These are phyloP conservation scores for Phylloporus scabripes DNA, from an alignment of 768 basidiomycete species.

Conservation along the genomic window DNA sequence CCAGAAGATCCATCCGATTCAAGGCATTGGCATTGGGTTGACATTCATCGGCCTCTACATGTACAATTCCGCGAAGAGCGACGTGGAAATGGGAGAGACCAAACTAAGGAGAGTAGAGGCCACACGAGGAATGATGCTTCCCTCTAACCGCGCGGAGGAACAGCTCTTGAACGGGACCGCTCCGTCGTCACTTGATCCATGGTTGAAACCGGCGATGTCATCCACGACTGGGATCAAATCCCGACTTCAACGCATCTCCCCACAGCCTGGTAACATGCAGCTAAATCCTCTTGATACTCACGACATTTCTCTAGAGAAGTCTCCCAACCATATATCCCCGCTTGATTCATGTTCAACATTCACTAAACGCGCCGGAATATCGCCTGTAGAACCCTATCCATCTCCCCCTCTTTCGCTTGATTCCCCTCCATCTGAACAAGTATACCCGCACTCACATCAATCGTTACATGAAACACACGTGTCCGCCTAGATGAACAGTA, in stretches of 20 bases:
- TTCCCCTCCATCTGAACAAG: conserved; percentile 18
- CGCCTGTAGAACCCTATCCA: conserved; percentile 42
- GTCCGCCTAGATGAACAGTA: conserved; percentile 12
- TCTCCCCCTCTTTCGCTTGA: conserved; percentile 39
- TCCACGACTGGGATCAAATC: conserved; percentile 26
- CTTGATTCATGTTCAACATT: conserved; percentile 16
- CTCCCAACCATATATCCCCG: conserved; percentile 15
- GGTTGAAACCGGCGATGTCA: conserved; percentile 6
- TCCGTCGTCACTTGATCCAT: conserved; percentile 15
- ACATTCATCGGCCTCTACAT: conserved; percentile 90
- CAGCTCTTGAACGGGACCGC: conserved; percentile 42
- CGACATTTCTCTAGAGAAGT: conserved; percentile 13
- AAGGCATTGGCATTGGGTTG: conserved; percentile 83
- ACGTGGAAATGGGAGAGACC: conserved; percentile 91
- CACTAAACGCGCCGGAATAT: conserved; percentile 21
- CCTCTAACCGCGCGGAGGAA: conserved; percentile 59
- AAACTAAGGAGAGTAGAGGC: conserved; percentile 76
- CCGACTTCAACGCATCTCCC: conserved; percentile 9
- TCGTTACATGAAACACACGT: conserved; percentile 13
- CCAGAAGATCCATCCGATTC: conserved; percentile 76
- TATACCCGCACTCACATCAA: conserved; percentile 4
- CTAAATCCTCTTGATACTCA: conserved; percentile 2
- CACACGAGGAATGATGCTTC: conserved; percentile 60
- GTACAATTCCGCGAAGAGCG: conserved; percentile 92
- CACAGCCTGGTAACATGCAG: conserved; percentile 1